phyloP scores from a whole-genome alignment of 2,329 filamentous ascomycete genomes.

The Colletotrichum lupini region DNA sequence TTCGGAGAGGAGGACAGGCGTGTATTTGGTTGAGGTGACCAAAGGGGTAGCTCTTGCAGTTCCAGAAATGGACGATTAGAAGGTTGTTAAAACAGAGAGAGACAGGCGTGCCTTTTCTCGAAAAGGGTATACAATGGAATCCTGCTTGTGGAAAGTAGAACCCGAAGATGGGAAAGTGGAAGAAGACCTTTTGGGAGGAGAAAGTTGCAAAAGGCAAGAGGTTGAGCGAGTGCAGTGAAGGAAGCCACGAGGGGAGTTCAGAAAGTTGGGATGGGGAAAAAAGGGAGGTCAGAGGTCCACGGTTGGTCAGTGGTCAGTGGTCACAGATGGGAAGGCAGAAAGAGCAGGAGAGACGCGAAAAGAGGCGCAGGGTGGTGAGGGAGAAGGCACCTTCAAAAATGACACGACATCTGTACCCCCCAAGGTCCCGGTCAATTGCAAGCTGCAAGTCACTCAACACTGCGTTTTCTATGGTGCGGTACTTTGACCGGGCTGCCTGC shows the following conservation, averaged over 20 bases:
- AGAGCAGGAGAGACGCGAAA: neutral
- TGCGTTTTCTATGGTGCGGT: neutral
- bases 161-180: slow-evolving; percentile 8
- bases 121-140: slow-evolving; percentile 4
- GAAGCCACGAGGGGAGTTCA: slow-evolving; percentile 9
- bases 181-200: slow-evolving; percentile 11
- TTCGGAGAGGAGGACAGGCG: neutral
- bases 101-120: slow-evolving; percentile 14
- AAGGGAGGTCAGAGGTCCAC: neutral
- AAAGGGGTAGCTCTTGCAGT: neutral
- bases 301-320: neutral
- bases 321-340: neutral
- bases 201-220: slow-evolving; percentile 19
- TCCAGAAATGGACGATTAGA: slow-evolving; percentile 14
- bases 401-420: slow-evolving; percentile 26
- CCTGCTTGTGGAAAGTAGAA: neutral
- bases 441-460: neutral
- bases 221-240: slow-evolving; percentile 25
- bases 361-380: slow-evolving; percentile 3
- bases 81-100: neutral
- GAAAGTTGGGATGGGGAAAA: neutral
- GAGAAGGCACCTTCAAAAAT: slow-evolving; percentile 20
- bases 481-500: neutral
- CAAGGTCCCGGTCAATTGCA: neutral
- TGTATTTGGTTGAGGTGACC: neutral